These are phyloP conservation scores for Pyrus pyrifolia DNA, from an alignment of 306 rosid species.

Conservation along the genomic window DNA sequence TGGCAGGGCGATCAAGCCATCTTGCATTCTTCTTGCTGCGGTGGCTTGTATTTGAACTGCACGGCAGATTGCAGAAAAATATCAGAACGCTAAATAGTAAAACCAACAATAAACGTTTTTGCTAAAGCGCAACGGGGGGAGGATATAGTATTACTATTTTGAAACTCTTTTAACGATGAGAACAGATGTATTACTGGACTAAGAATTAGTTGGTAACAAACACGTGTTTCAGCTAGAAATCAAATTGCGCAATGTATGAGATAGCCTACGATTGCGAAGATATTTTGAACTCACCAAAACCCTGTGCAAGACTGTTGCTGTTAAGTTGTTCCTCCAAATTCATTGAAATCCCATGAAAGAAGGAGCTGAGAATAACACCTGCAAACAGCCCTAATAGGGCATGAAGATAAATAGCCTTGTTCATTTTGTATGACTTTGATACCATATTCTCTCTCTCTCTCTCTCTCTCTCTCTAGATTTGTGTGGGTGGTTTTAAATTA, in stretches of 20 bases:
- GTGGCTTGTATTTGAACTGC: slow-evolving; percentile 15
- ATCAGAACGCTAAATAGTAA: not conserved
- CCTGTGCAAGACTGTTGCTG: not conserved
- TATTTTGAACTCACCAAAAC: slow-evolving; percentile 8
- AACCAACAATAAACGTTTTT: too few relatives aligned
- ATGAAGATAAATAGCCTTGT: not conserved
- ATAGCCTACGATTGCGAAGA: too few relatives aligned
- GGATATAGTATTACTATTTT: too few relatives aligned
- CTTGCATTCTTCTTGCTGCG: slow-evolving; percentile 9
- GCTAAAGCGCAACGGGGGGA: too few relatives aligned
- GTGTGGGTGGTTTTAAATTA: not conserved
- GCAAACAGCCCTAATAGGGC: slow-evolving; percentile 17
- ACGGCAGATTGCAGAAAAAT: not conserved
- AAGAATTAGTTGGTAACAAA: too few relatives aligned
- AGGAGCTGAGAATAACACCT: slow-evolving; percentile 9
- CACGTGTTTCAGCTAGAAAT: too few relatives aligned
- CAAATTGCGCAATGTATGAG: too few relatives aligned
- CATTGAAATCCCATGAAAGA: not conserved
- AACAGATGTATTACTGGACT: too few relatives aligned
- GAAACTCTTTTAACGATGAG: too few relatives aligned
- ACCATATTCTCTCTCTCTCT: not conserved
- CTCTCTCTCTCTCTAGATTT: not conserved
- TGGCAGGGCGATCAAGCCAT: slow-evolving; percentile 14
- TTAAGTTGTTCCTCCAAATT: not conserved
- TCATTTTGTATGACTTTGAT: not conserved